phyloP scores from a whole-genome alignment of 371 early-diverging fungal species.

The Basidiobolus meristosporus region DNA sequence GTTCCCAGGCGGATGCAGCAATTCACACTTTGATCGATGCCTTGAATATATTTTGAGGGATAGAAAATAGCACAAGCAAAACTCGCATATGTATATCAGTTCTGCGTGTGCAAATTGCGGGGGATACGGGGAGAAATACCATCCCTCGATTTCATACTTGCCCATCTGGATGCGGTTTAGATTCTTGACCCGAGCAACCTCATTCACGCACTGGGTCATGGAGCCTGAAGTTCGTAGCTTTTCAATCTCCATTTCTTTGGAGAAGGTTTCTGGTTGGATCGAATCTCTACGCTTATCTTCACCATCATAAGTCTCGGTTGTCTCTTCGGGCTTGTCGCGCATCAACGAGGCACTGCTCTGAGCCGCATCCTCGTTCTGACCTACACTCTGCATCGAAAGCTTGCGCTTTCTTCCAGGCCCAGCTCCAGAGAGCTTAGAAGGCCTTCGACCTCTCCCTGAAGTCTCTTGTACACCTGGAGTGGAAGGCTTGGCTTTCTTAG shows the following conservation, averaged over 20 bases:
- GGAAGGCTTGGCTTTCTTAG: neutral
- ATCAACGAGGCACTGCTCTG: conserved; percentile 4
- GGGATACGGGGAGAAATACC: conserved; percentile 97
- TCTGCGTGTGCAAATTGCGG: conserved; percentile 51
- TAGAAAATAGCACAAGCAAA: conserved; percentile 70
- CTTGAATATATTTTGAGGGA: conserved; percentile 36
- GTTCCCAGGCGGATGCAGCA: conserved; percentile 87
- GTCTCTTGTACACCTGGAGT: conserved; percentile 12
- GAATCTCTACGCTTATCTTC: no score
- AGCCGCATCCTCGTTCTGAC: conserved; percentile 3
- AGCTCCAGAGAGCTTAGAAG: conserved; percentile 7
- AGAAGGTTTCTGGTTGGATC: conserved; percentile 13
- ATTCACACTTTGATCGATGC: conserved; percentile 59
- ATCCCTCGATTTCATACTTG: conserved; percentile 81
- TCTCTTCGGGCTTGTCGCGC: conserved; percentile 6
- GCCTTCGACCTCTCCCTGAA: conserved; percentile 11
- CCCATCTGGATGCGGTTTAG: conserved; percentile 88
- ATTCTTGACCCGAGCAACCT: conserved; percentile 87
- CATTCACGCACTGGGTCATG: conserved; percentile 85
- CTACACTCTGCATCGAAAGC: no score
- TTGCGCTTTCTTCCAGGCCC: conserved; percentile 9
- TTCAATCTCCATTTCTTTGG: conserved; percentile 84
- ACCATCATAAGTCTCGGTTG: conserved; percentile 10
- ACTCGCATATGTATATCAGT: conserved; percentile 82
- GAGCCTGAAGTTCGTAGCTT: conserved; percentile 77